Evolutionary conservation across 371 early-diverging fungal species (phyloP).

Genomic region (Capniomyces stellatus): DNA sequence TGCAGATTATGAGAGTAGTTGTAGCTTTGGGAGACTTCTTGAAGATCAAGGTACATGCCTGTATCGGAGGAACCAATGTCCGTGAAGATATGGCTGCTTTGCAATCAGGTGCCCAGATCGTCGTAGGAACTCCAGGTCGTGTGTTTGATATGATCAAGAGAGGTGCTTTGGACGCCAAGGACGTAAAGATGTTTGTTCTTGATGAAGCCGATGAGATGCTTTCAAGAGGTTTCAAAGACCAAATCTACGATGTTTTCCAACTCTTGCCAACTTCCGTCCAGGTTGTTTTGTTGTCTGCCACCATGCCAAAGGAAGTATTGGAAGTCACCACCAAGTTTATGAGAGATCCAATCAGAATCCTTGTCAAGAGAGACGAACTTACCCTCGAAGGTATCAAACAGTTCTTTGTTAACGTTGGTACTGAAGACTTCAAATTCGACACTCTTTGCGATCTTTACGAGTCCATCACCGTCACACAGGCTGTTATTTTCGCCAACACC

Average conservation of each 20-base stretch:
- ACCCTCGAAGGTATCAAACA: slow-evolving; percentile 99
- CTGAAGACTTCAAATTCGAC: slow-evolving; percentile 90
- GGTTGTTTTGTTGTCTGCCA: slow-evolving; percentile 97
- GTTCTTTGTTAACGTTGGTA: slow-evolving; percentile 95
- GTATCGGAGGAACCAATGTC: slow-evolving; percentile 93
- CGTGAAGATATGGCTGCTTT: slow-evolving; percentile 82
- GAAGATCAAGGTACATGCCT: slow-evolving; percentile 86
- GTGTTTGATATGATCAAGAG: slow-evolving; percentile 97
- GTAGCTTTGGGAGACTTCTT: slow-evolving; percentile 83
- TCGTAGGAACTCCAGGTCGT: slow-evolving; percentile 98
- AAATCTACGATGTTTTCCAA: slow-evolving; percentile 95
- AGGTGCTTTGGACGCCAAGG: slow-evolving; percentile 59
- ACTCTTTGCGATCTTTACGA: slow-evolving; percentile 94
- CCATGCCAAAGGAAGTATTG: slow-evolving; percentile 93
- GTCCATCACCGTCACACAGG: slow-evolving; percentile 91
- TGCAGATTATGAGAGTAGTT: slow-evolving; percentile 90
- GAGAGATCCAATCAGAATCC: slow-evolving; percentile 92
- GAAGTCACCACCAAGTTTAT: slow-evolving; percentile 95
- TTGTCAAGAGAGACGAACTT: slow-evolving; percentile 99
- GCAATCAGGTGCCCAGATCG: slow-evolving; percentile 82
- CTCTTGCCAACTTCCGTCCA: slow-evolving; percentile 84
- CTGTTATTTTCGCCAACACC: slow-evolving; percentile 98
- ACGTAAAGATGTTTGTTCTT: slow-evolving; percentile 93
- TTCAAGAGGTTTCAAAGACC: slow-evolving; percentile 95
- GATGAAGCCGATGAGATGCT: slow-evolving; percentile 99